Evolutionary conservation across 371 early-diverging fungal genomes (phyloP).

Genomic region (Lichtheimia ramosa): DNA sequence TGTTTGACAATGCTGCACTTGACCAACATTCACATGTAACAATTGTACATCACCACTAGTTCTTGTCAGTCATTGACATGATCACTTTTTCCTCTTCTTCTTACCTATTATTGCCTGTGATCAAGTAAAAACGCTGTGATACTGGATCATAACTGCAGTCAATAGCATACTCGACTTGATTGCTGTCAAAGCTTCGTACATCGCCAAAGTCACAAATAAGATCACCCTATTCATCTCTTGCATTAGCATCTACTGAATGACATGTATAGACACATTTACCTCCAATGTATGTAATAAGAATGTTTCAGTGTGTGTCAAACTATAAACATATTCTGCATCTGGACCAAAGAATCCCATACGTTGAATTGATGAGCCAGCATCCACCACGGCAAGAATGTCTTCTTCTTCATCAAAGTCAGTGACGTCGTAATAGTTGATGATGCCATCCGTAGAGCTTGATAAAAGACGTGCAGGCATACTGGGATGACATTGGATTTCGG

Average conservation of each 20-base stretch:
- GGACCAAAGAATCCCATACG: constrained; percentile 92
- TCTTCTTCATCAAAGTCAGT: constrained; percentile 86
- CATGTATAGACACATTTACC: constrained; percentile 10
- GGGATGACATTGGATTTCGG: constrained; percentile 81
- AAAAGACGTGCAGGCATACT: constrained; percentile 55
- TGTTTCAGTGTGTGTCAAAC: constrained; percentile 86
- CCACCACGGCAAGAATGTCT: constrained; percentile 77
- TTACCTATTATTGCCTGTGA: constrained; percentile 64
- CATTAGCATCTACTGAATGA: not conserved
- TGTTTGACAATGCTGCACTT: constrained; percentile 67
- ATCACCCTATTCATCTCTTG: constrained; percentile 47
- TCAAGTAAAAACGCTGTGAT: constrained; percentile 72
- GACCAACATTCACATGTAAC: constrained; percentile 70
- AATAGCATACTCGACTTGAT: constrained; percentile 80
- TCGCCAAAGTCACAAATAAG: constrained; percentile 78
- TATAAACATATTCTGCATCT: constrained; percentile 79
- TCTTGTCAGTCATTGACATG: not conserved
- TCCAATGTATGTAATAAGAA: constrained; percentile 64
- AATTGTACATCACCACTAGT: constrained; percentile 69
- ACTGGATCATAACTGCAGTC: constrained; percentile 75
- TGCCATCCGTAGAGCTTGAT: constrained; percentile 76
- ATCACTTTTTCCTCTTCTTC: not conserved
- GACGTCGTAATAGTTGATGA: constrained; percentile 74
- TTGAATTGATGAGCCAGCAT: constrained; percentile 78
- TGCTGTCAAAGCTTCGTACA: constrained; percentile 56